Conservation (phyloP, 495 filamentous ascomycete species). For the Podospora conica region DNA sequence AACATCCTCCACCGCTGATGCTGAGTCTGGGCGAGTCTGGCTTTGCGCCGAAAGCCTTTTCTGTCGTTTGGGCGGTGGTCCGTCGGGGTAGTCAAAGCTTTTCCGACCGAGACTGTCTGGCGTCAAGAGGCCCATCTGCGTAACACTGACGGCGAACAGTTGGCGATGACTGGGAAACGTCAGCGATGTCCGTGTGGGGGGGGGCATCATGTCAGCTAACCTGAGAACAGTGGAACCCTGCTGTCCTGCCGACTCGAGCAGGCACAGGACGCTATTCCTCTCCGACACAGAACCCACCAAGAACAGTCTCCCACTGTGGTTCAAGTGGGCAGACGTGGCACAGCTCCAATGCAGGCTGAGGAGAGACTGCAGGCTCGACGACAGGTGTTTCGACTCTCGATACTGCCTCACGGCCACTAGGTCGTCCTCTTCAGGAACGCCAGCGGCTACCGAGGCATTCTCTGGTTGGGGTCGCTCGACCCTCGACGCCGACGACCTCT, state of each 20-base stretch:
- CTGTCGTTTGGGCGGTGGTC: background rate
- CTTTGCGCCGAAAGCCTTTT: background rate
- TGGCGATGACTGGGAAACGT: background rate
- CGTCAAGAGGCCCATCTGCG: conserved; percentile 6
- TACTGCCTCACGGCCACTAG: background rate
- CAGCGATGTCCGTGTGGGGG: background rate
- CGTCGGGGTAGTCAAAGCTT: background rate
- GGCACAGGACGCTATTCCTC: background rate
- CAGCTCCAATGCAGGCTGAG: background rate
- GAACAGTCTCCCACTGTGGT: background rate
- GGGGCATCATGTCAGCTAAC: background rate
- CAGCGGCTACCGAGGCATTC: background rate
- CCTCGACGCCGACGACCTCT: background rate
- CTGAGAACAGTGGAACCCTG: background rate
- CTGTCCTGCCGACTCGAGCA: conserved; percentile 3
- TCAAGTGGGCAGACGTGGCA: background rate
- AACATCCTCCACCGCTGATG: background rate
- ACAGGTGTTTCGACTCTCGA: background rate
- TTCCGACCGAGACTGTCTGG: background rate
- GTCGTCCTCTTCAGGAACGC: background rate
- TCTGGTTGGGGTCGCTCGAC: background rate
- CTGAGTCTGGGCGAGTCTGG: background rate
- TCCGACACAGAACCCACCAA: background rate
- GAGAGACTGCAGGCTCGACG: background rate
- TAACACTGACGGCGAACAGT: background rate